Evolutionary conservation across 345 rosid genomes (phyloP), one percentile per base, ranked within the genome.

Genomic region (Punica granatum): DNA sequence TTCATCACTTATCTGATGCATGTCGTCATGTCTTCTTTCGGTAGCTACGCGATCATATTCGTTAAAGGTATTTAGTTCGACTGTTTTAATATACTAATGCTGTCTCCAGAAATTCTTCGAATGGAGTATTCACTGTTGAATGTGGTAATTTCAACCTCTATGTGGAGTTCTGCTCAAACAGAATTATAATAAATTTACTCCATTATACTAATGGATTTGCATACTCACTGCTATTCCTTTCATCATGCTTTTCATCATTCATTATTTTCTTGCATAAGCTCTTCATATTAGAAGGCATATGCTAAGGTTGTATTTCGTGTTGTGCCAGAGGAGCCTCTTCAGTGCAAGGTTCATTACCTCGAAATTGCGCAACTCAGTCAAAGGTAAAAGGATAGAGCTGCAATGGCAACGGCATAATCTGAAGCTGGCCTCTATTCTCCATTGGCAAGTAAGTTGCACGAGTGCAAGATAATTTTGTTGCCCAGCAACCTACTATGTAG

Each of bases 311-410:
- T 46, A 19, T 25, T 48, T 32, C 42, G 21, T 43, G 59, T 73
- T 79, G 68, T 72, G 67, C 71, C 90, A 93, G 97, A 90, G 80
- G 83, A 75, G 65, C 76, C 65, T 93, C 60, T 90, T 94, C 94
- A 88, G 85, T 76, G 90, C 90, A 58, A 89, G 96, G 96, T 80
- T 89, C 76, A 81, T 85, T 64, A 83, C 84, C 67, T 88, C 89
- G 51, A 93, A 87, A 68, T 78, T 93, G 65, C 81, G 86, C 67
- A 90, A 89, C 75, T 80, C 91, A 66, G 96, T 89, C 68, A 89
- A 83, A 78, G 83, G 87, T 65, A 90, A 83, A 83, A 84, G 87
- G 79, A 75, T 87, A 73, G 87, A 89, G 83, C 78, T 93, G 66
- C 84, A 88, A 15, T 71, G 85, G 82, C 70, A 87, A 78, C 84